Evolutionary conservation across 2,329 filamentous ascomycete species (phyloP), one percentile per base, ranked within the genome.

Genomic region (Pseudogymnoascus sp.): DNA sequence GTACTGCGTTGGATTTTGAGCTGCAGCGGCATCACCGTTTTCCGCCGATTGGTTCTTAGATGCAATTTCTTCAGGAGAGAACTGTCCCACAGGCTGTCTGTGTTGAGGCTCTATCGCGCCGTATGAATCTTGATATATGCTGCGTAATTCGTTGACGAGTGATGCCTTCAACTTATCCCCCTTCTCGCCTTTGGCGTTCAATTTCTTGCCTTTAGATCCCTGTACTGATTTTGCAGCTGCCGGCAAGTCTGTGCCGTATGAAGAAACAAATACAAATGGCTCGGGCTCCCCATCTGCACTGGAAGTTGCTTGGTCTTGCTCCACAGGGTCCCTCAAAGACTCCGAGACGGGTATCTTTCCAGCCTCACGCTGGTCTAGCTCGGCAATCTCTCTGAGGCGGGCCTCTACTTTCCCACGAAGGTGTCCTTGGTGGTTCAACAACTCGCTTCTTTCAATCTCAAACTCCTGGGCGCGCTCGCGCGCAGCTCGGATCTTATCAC

Each of bases 1-100:
- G 77, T 89, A 90, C 2, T 82, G 26, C 9, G 67, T 70, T 56
- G 72, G 68, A 35, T 70, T 66, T 50, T 65, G 50, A 13, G 38
- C 50, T 13, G 26, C 7, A 59, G 3, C 19, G 4, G 19, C 35
- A 35, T n/a, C 15, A 4, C 9, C 19, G 29, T 33, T 50, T 21
- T 15, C 31, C 5, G 38, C 40, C 1, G 40, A 62, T 11, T 53
- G 23, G 29, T 59, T 40, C 42, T 46, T 13, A n/a, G 42, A 46
- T 26, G 21, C 42, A 46, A 7, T 15, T 37, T 37, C 38, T 3
- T 19, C 21, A 1, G 38, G 6, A 5, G 42, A 46, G 13, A 46
- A 46, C 21, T 46, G 42, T 4, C 42, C 42, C 3, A 66, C 63
- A 37, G 64, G 33, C 60, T 74, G 72, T 17, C 67, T 68, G 63